Evolutionary conservation across 2,329 filamentous ascomycete genomes (phyloP).

Genomic region (Cercospora zeina): DNA sequence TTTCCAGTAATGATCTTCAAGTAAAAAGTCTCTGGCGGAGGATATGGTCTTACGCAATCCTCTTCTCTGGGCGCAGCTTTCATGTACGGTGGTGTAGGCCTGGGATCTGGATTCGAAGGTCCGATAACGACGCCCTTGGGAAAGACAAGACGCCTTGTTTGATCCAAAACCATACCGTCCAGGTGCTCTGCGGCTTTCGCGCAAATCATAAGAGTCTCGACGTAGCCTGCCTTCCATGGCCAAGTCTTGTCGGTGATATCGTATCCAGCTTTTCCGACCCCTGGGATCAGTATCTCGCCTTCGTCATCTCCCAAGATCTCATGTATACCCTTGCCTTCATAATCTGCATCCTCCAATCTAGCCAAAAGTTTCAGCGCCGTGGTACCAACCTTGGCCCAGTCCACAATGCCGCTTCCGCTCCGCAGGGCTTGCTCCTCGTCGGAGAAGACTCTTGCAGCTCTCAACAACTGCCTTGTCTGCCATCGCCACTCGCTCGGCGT

Average conservation of each 20-base stretch:
- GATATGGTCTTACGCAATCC: conserved; percentile 69
- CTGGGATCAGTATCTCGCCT: conserved; percentile 47
- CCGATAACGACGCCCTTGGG: conserved; percentile 73
- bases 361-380: conserved; percentile 61
- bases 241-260: conserved; percentile 76
- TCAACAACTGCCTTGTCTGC: conserved; percentile 66
- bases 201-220: conserved; percentile 74
- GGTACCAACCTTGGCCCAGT: conserved; percentile 68
- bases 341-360: conserved; percentile 66
- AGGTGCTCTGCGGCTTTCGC: conserved; percentile 77
- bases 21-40: conserved; percentile 74
- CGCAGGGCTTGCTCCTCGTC: conserved; percentile 55
- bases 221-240: conserved; percentile 83
- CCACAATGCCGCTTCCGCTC: conserved; percentile 59
- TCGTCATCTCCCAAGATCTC: conserved; percentile 55
- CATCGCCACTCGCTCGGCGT: conserved; percentile 81
- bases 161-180: conserved; percentile 75
- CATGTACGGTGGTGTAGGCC: conserved; percentile 66
- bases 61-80: conserved; percentile 68
- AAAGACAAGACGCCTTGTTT: conserved; percentile 64
- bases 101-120: conserved; percentile 78
- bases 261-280: conserved; percentile 58
- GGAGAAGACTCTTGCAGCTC: conserved; percentile 53
- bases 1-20: conserved; percentile 76
- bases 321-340: conserved; percentile 67